Evolutionary conservation across 1,139 yeast genomes (phyloP), one percentile per base, ranked within the genome.

Genomic region (Diutina catenulata): DNA sequence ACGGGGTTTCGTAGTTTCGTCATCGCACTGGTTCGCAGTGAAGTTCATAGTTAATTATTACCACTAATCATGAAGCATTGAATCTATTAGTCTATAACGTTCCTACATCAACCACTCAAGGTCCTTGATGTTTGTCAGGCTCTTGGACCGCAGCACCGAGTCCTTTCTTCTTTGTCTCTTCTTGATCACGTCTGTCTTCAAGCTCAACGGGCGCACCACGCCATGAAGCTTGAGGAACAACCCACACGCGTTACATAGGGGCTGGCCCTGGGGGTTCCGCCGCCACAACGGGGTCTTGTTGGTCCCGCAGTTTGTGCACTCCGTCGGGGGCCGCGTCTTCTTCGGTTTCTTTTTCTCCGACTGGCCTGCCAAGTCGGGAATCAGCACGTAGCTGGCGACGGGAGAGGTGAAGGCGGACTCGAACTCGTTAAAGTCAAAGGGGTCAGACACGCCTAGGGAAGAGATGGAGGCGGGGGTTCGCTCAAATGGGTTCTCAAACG

Each of bases 171-270:
- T 47, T 36, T 55, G 59, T 24, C 59, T 44, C 43, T 53, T 55
- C 37, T 55, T 53, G 40, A 55, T 53, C 6, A 55, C 56, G 36
- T 55, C 58, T 1, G 58, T 55, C 33, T 55, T 55, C 40, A 55
- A 46, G 32, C 56, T 51, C 20, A 53, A 47, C 11, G 59, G 59
- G n/a, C 59, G 39, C 20, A 51, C 56, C 4, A 53, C 53, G 9
- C 59, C 59, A 28, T 54, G 59, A 13, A 54, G 42, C 41, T 54
- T 54, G 41, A 53, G 45, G 28, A 53, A 54, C 29, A 54, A 45
- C 1, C 59, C 59, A 41, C 59, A 54, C 7, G 59, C 59, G 39
- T 54, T 54, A 38, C 59, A 54, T 35, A 54, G 45, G 1, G 57
- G 57, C 40, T 53, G 53, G 4, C 59, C 59, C 37, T 53, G 52